These are phyloP conservation scores for Fragaria iinumae DNA, from an alignment of 306 rosid genomes.

Conservation along the genomic window DNA sequence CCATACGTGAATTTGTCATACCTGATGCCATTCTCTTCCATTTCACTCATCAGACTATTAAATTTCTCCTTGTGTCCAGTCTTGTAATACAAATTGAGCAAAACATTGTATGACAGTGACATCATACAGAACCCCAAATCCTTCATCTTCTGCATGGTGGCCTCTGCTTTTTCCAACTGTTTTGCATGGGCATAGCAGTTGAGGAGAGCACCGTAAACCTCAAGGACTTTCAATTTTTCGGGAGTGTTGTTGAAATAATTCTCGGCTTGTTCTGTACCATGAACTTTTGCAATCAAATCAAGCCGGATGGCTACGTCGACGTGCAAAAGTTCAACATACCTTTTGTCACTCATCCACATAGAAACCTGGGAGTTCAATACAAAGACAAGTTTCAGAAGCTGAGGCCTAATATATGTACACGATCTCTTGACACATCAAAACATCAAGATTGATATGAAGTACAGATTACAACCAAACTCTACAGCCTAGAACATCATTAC, in stretches of 20 bases:
- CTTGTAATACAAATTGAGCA: conserved; percentile 29
- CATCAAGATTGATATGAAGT: not conserved
- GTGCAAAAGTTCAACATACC: not conserved
- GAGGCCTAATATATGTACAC: not conserved
- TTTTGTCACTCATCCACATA: conserved; percentile 28
- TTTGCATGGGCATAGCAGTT: conserved; percentile 28
- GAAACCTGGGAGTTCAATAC: conserved; percentile 17
- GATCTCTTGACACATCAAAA: not conserved
- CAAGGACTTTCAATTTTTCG: conserved; percentile 5
- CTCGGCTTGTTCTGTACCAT: conserved; percentile 31
- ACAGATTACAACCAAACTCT: not conserved
- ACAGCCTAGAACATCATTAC: not conserved
- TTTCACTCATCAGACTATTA: conserved; percentile 20
- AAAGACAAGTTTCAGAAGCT: not conserved
- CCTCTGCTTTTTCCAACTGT: conserved; percentile 34
- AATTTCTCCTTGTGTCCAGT: conserved; percentile 26
- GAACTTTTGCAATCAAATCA: conserved; percentile 33
- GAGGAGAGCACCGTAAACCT: conserved; percentile 26
- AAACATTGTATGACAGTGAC: conserved; percentile 9
- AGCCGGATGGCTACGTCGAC: conserved; percentile 22
- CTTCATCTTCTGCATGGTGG: conserved; percentile 26
- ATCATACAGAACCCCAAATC: conserved; percentile 21
- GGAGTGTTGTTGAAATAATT: conserved; percentile 35
- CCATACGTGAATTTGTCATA: conserved; percentile 13
- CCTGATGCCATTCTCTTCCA: conserved; percentile 26